Conservation (phyloP, 768 basidiomycete genomes). For the Leccinum ochraceum region DNA sequence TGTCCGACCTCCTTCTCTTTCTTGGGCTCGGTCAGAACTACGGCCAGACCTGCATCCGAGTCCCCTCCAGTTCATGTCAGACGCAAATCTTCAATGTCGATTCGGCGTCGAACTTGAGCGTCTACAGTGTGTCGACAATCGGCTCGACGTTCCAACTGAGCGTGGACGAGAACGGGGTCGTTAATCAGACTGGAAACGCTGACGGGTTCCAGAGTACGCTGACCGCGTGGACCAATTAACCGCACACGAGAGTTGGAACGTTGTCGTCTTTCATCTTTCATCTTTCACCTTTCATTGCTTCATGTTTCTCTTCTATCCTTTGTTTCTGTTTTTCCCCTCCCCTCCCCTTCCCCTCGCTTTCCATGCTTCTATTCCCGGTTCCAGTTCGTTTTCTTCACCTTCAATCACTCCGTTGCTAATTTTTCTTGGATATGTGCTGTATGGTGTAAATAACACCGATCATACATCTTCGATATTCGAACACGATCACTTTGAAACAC, state of each 20-base stretch:
- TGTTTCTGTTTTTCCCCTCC: too few relatives aligned
- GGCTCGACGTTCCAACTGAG: conserved; percentile 43
- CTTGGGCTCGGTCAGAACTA: conserved; percentile 36
- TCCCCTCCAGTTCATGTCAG: conserved; percentile 38
- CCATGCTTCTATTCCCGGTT: too few relatives aligned
- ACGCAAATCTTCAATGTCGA: conserved; percentile 44
- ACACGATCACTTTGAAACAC: too few relatives aligned
- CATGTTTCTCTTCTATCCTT: neutral
- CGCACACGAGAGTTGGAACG: neutral
- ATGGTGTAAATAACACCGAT: too few relatives aligned
- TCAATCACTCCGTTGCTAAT: too few relatives aligned
- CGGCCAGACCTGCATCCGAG: conserved; percentile 35
- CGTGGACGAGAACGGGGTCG: conserved; percentile 35
- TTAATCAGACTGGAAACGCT: conserved; percentile 35
- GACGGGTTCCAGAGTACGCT: neutral
- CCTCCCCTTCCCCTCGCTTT: too few relatives aligned
- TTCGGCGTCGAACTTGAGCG: conserved; percentile 36
- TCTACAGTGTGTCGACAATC: conserved; percentile 49
- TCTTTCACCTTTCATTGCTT: neutral
- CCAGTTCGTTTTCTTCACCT: too few relatives aligned
- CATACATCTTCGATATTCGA: too few relatives aligned
- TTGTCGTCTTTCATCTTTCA: neutral
- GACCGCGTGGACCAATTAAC: neutral
- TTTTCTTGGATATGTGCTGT: too few relatives aligned
- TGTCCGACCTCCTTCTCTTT: neutral